Base-by-base conservation (phyloP, 2,329 filamentous ascomycete species). In the Thyridium curvatum region DNA sequence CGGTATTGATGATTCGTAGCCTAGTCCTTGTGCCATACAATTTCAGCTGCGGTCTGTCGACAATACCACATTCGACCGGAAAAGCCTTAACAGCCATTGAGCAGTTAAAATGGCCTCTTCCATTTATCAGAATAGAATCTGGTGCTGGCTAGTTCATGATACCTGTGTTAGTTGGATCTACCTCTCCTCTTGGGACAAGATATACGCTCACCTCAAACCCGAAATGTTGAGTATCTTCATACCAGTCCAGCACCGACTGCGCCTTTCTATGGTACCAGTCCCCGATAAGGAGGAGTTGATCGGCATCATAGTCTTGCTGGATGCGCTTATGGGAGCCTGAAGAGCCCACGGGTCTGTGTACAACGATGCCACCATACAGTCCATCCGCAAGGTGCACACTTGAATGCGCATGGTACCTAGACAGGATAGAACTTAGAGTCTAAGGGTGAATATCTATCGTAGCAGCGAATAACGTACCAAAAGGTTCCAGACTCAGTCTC, bases 91-190 rank as follows among this genome's bases (percentile, higher is more conserved):
- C 60, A n/a, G 66, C 63, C 61, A 65, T 66, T 1, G 59, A 62
- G 45, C 69, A 72, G 29, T 64, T 49, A 40, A 69, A 73, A 12
- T 46, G 42, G 1, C 69, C 69, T 5, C 47, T 46, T 13, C 68
- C 68, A 44, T 72, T 72, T 17, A 73, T 48, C 1, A 72, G 43
- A 3, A 72, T 43, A 0, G 65, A 69, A 41, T 71, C 68, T 3
- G 69, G 69, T 10, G 66, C 62, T 8, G 68, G 68, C 64, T 71
- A 39, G 7, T 26, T 26, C 7, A 17, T 35, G 16, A n/a, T n/a
- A n/a, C n/a, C n/a, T n/a, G n/a, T n/a, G n/a, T n/a, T n/a, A n/a
- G n/a, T n/a, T n/a, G n/a, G n/a, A n/a, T n/a, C n/a, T n/a, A n/a
- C n/a, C n/a, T n/a, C n/a, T n/a, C n/a, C n/a, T n/a, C n/a, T n/a